Evolutionary conservation across 768 basidiomycete genomes (phyloP), one percentile per base, ranked within the genome.

Genomic region (Calocybe cyanea): DNA sequence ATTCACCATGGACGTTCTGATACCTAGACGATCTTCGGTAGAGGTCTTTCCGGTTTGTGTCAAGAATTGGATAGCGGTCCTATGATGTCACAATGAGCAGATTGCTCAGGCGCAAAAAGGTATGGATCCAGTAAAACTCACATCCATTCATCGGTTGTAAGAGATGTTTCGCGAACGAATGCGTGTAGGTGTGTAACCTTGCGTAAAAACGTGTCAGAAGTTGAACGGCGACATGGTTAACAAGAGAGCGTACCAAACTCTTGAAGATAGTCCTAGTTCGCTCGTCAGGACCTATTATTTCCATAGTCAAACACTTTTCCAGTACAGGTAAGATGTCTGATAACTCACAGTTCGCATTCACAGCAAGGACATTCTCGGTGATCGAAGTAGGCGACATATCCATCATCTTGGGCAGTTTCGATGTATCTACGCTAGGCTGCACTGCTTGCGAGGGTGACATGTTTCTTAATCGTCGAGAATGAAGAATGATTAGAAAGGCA

Each of bases 121-220:
- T 10, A 41, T 9, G 6, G 13, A 21, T 70, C 13, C 11, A 11
- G 25, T 6, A 11, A 5, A 6, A 11, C 25, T 28, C 53, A 74
- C 84, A 83, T 83, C 91, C 91, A 93, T 69, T 93, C 91, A 2
- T 91, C 85, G 1, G 81, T 85, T 13, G 89, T 88, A 42, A 92
- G 63, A 46, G 78, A 74, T 1, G 86, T 85, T 63, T 91, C 89
- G 35, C 70, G 72, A 18, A 88, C 69, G 52, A 89, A 88, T 31
- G 79, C 75, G 58, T 92, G 90, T 7, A 92, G 51, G 58, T 92
- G 87, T 20, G 69, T 73, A 42, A 85, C 59, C 64, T 89, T 35
- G 66, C n/a, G n/a, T 21, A 38, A 23, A 11, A 28, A 11, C 11
- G 11, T 38, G 25, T 40, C 31, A 49, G 15, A 35, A 18, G 15